A percentile compares a stretch with the other conserved stretches of the same genome.
Conservation (phyloP, 768 basidiomycete species). For the Pleurotus salmoneostramineus region DNA sequence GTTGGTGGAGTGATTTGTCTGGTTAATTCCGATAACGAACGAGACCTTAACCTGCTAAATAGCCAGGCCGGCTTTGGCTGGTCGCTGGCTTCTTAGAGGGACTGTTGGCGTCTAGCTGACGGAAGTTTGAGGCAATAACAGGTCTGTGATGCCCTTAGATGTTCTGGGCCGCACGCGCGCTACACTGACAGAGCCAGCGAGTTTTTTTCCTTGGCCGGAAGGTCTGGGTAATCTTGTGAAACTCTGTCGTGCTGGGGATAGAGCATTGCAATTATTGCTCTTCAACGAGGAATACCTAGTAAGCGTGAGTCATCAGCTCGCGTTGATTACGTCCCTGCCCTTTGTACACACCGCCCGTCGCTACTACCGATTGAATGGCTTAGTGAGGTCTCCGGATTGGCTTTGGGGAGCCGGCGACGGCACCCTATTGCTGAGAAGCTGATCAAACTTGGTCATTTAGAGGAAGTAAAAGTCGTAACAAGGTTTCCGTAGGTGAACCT, state of each 20-base stretch:
- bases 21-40: slow-evolving; percentile 85
- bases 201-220: slow-evolving; percentile 43
- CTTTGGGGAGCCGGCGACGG: slow-evolving; percentile 57
- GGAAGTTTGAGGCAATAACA: slow-evolving; percentile 90
- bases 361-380: slow-evolving; percentile 91
- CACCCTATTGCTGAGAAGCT: slow-evolving; percentile 32
- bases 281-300: slow-evolving; percentile 91
- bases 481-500: slow-evolving; percentile 83
- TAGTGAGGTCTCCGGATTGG: slow-evolving; percentile 83
- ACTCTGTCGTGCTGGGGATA: slow-evolving; percentile 81
- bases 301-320: slow-evolving; percentile 84
- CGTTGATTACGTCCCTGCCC: slow-evolving; percentile 90
- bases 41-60: slow-evolving; percentile 85
- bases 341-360: slow-evolving; percentile 89
- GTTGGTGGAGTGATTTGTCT: slow-evolving; percentile 85
- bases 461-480: slow-evolving; percentile 84
- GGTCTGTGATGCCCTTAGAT: slow-evolving; percentile 91
- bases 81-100: slow-evolving; percentile 82
- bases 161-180: slow-evolving; percentile 85
- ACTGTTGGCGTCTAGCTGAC: slow-evolving; percentile 77
- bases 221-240: slow-evolving; percentile 72
- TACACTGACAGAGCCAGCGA: slow-evolving; percentile 90
- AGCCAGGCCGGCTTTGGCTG: slow-evolving; percentile 60
- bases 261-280: slow-evolving; percentile 91
- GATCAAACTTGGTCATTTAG: slow-evolving; percentile 80